A percentile compares a stretch with the other conserved stretches of the same genome.
These are phyloP conservation scores for Xylaria sp. DNA, from an alignment of 2,329 filamentous ascomycete species.

Conservation along the genomic window DNA sequence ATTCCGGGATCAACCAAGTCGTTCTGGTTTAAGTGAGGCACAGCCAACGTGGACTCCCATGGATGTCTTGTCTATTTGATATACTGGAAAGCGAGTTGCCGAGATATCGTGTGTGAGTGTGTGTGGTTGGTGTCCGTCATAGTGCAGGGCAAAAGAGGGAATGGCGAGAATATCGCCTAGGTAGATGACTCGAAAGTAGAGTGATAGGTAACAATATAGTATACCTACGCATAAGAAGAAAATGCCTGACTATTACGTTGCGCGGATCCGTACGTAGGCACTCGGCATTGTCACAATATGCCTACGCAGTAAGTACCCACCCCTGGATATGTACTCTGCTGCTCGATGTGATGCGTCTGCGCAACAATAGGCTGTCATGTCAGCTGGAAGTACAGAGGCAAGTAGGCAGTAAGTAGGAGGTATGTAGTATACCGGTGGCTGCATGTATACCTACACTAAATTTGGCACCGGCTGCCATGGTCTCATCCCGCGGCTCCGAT, in stretches of 20 bases:
- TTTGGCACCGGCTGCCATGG: slow-evolving; percentile 26
- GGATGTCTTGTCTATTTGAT: not conserved
- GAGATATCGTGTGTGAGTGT: slow-evolving; percentile 2
- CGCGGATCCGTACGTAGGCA: slow-evolving; percentile 4
- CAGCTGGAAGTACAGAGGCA: not conserved
- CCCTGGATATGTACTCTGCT: too few relatives aligned
- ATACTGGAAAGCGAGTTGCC: not conserved
- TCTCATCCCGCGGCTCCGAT: slow-evolving; percentile 32
- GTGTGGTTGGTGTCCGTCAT: not conserved
- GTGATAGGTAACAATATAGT: slow-evolving; percentile 2
- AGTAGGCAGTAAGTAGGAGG: not conserved
- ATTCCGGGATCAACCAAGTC: slow-evolving; percentile 28
- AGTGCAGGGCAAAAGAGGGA: too few relatives aligned
- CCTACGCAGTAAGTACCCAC: not conserved
- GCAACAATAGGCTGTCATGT: not conserved
- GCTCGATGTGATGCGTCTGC: too few relatives aligned
- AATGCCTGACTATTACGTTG: slow-evolving; percentile 3
- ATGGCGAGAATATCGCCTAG: not conserved
- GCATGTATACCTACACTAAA: not conserved
- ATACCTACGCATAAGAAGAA: too few relatives aligned
- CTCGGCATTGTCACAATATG: slow-evolving; percentile 10
- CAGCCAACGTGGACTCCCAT: slow-evolving; percentile 2
- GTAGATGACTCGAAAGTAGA: not conserved
- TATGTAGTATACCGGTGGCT: not conserved
- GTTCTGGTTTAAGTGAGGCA: slow-evolving; percentile 8